Base-by-base conservation (phyloP, 176 grass and related monocot genomes). In the Stipa capillata region DNA sequence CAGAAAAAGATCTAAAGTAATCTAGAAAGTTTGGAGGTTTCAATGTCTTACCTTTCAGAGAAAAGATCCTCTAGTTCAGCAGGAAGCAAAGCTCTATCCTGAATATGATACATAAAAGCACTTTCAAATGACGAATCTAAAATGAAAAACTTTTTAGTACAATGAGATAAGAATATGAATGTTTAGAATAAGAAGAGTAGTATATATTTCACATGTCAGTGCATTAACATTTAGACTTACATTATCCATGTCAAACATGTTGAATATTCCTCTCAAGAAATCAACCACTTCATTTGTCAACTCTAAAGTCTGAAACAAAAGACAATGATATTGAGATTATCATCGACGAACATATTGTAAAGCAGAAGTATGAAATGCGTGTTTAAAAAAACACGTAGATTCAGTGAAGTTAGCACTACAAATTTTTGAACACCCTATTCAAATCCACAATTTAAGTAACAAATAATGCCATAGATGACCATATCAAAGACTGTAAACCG, bases 31-130 rank as follows among this genome's bases (percentile, higher is more conserved):
- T n/a, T n/a, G n/a, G n/a, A n/a, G n/a, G n/a, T n/a, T n/a, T 82
- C 25, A 77, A 34, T n/a, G 25, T 17, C 21, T 70, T 83, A 94
- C 92, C 82, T 94, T 82, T 94, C 92, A 72, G 89, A 94, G n/a
- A 94, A 94, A 35, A 94, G 89, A 86, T 91, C 92, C 23, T 94
- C 92, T 60, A 94, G 71, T 76, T 94, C 92, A 81, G 80, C 81
- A 84, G 80, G 92, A 62, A 82, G 75, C 29, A 94, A 57, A 85
- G 84, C 87, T 50, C 83, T 83, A 91, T 94, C 92, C 92, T 94
- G 49, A 54, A 85, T 25, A 70, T n/a, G 31, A 41, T 15, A 58
- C n/a, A 71, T 49, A 66, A 23, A 86, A 73, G 23, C 51, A 31
- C 10, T 52, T 34, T 10, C 9, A 64, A 62, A 42, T 63, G 6